Conservation (phyloP, 352 stramenopile species). For the Phytophthora macrochlamydospora region DNA sequence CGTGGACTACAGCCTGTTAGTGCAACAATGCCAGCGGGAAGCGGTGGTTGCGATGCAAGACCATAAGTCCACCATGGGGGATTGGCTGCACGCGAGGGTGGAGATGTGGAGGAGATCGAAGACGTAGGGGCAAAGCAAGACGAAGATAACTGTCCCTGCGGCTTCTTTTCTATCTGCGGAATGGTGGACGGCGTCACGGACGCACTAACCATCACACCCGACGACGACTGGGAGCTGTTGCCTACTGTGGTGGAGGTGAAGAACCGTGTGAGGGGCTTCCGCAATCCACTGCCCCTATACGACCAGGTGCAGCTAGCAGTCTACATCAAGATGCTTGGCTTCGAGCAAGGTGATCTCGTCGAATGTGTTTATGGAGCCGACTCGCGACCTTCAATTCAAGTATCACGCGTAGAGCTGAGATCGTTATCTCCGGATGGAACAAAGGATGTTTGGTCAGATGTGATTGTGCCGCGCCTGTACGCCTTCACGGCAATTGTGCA, state of each 20-base stretch:
- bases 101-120: neutral
- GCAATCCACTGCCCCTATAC: constrained; percentile 61
- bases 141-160: constrained; percentile 6
- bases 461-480: constrained; percentile 77
- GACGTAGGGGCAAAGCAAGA: constrained; percentile 2
- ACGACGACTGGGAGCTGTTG: constrained; percentile 66
- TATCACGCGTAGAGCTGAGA: constrained; percentile 59
- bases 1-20: neutral
- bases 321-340: constrained; percentile 82
- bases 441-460: constrained; percentile 53
- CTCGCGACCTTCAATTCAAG: constrained; percentile 42
- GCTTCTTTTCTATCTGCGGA: constrained; percentile 76
- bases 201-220: constrained; percentile 48
- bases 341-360: constrained; percentile 68
- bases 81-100: neutral
- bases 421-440: constrained; percentile 14
- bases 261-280: constrained; percentile 71
- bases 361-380: constrained; percentile 63
- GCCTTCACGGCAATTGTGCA: constrained; percentile 46
- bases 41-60: neutral
- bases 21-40: constrained; percentile 20
- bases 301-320: constrained; percentile 82
- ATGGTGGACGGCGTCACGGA: constrained; percentile 84
- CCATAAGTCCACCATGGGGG: too few relatives aligned
- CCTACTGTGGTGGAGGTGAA: constrained; percentile 81